A percentile compares a stretch with the other conserved stretches of the same genome.
These are phyloP conservation scores for Alternaria consortialis DNA, from an alignment of 2,329 filamentous ascomycete genomes.

Conservation along the genomic window DNA sequence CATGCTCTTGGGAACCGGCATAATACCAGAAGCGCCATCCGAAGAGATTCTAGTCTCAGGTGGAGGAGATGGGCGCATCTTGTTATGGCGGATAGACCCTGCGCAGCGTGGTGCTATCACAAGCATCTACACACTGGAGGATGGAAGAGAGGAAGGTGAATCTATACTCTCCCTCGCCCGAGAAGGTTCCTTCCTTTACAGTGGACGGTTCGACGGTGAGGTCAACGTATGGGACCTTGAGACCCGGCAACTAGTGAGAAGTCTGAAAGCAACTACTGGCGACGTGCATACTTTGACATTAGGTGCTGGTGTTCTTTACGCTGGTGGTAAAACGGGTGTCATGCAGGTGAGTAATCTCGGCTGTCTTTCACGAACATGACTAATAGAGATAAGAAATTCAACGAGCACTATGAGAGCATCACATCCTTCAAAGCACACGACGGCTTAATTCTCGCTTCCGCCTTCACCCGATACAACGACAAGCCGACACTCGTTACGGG, in stretches of 20 bases:
- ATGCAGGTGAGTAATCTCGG: conserved; percentile 67
- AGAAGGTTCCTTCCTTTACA: conserved; percentile 92
- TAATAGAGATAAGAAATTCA: conserved; percentile 68
- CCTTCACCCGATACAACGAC: conserved; percentile 73
- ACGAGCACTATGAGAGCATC: conserved; percentile 83
- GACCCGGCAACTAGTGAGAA: conserved; percentile 87
- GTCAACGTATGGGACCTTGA: conserved; percentile 98
- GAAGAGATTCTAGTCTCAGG: conserved; percentile 87
- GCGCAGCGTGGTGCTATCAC: conserved; percentile 69
- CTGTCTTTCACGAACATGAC: neutral
- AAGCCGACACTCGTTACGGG: conserved; percentile 92
- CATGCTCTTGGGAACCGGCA: conserved; percentile 84
- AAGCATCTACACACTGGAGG: conserved; percentile 73
- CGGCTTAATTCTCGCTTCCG: conserved; percentile 86
- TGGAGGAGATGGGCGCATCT: conserved; percentile 92
- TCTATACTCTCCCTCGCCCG: conserved; percentile 80
- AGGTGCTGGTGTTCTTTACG: conserved; percentile 85
- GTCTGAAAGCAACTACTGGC: conserved; percentile 79
- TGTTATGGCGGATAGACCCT: conserved; percentile 83
- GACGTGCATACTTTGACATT: conserved; percentile 90
- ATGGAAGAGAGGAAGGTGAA: conserved; percentile 65
- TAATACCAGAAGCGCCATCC: conserved; percentile 74
- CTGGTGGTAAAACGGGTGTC: conserved; percentile 86
- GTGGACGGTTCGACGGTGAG: conserved; percentile 84
- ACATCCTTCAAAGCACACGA: conserved; percentile 83